Conservation (phyloP, 1,284 basidiomycete species). For the Fomitopsis pinicola region DNA sequence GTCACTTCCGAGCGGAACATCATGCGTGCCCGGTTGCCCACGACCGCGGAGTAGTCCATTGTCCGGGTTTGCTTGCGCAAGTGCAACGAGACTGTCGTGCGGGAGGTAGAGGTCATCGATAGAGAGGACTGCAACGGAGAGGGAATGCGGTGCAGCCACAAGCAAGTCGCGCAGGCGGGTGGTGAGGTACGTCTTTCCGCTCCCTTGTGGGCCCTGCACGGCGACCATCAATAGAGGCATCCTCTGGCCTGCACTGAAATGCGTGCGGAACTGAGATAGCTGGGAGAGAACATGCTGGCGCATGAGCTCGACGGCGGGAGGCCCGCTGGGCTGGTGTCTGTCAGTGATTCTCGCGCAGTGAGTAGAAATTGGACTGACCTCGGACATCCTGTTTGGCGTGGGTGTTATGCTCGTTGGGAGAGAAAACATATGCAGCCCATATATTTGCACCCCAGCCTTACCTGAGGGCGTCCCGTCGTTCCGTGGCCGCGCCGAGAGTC, state of each 20-base stretch:
- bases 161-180: conserved; percentile 49
- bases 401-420: background rate
- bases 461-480: background rate
- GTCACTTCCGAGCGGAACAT: conserved; percentile 57
- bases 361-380: background rate
- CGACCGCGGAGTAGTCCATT: conserved; percentile 74
- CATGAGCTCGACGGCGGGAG: conserved; percentile 35
- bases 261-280: conserved; percentile 23
- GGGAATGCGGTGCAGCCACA: conserved; percentile 41
- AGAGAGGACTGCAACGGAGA: conserved; percentile 67
- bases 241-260: conserved; percentile 10
- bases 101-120: conserved; percentile 87
- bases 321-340: background rate
- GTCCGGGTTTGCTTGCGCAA: conserved; percentile 49
- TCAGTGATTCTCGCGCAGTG: background rate
- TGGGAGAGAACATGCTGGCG: conserved; percentile 41
- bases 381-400: background rate
- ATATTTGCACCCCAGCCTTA: no score
- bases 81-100: conserved; percentile 48
- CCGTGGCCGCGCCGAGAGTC: background rate
- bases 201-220: conserved; percentile 85
- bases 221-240: conserved; percentile 64
- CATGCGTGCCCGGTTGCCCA: conserved; percentile 87
- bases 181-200: conserved; percentile 76
- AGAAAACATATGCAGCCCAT: background rate